These are phyloP conservation scores for Pichia sp. DNA, from an alignment of 1,139 yeast genomes.

Conservation along the genomic window DNA sequence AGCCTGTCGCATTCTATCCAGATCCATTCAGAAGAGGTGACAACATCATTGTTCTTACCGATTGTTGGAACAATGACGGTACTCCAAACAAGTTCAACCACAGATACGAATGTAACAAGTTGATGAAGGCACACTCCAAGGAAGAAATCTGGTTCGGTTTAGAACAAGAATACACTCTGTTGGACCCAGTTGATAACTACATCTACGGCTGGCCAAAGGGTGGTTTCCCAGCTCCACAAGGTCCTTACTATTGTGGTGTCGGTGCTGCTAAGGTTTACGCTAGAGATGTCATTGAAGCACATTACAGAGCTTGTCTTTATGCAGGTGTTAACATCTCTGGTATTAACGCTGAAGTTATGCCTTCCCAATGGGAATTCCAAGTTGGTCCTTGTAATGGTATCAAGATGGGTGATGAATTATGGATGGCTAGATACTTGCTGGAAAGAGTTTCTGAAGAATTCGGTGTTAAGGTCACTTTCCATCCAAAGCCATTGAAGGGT, in stretches of 20 bases:
- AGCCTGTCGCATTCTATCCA: conserved; percentile 90
- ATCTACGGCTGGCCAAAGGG: conserved; percentile 99
- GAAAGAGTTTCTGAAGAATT: conserved; percentile 97
- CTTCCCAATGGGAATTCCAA: conserved; percentile 99
- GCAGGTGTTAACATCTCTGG: conserved; percentile 90
- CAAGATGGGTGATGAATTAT: conserved; percentile 93
- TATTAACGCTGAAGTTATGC: conserved; percentile 99
- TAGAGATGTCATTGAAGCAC: conserved; percentile 98
- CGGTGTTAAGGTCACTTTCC: conserved; percentile 97
- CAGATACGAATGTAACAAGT: conserved; percentile 95
- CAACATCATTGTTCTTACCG: conserved; percentile 89
- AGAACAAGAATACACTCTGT: conserved; percentile 97
- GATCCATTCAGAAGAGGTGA: conserved; percentile 99
- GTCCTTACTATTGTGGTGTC: conserved; percentile 99
- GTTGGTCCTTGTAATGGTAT: conserved; percentile 98
- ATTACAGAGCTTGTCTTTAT: conserved; percentile 94
- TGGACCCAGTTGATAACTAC: conserved; percentile 74
- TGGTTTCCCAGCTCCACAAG: conserved; percentile 99
- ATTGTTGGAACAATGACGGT: conserved; percentile 98
- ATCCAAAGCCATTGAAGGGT: conserved; percentile 98
- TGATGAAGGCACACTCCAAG: conserved; percentile 85
- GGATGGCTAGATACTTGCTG: conserved; percentile 91
- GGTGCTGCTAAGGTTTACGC: conserved; percentile 98
- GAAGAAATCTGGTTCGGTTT: conserved; percentile 95
- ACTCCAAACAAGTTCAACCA: conserved; percentile 98